Percentiles rank a stretch among this genome's conserved stretches.
phyloP scores from a whole-genome alignment of 164 flowering plant genomes.

The Chimonanthus praecox region DNA sequence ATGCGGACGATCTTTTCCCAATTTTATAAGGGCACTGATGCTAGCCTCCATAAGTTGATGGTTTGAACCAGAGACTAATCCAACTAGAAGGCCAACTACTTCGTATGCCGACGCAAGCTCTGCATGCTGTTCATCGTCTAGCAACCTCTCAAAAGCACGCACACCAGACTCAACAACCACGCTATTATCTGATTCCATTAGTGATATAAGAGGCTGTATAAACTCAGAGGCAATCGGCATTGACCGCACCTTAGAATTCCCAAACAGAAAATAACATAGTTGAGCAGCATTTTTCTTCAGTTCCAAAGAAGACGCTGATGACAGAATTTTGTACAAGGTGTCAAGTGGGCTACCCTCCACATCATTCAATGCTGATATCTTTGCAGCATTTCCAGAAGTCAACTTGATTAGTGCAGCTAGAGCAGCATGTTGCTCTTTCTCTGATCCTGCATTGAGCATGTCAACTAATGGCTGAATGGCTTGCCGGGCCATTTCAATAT shows the following conservation, averaged over 20 bases:
- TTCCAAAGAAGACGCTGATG: constrained; percentile 48
- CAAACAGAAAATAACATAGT: constrained; percentile 56
- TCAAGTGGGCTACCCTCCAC: constrained; percentile 62
- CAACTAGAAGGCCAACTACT: constrained; percentile 60
- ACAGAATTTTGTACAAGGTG: constrained; percentile 46
- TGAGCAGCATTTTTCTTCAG: constrained; percentile 66
- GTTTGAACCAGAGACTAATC: constrained; percentile 58
- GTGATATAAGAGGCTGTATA: constrained; percentile 53
- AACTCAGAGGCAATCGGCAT: constrained; percentile 55
- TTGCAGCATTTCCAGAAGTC: constrained; percentile 45
- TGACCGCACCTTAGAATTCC: constrained; percentile 43
- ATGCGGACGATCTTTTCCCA: constrained; percentile 77
- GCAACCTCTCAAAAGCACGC: constrained; percentile 68
- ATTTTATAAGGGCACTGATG: constrained; percentile 59
- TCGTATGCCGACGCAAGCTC: constrained; percentile 57
- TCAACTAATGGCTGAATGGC: constrained; percentile 73
- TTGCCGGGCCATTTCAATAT: constrained; percentile 60
- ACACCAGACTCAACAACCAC: constrained; percentile 55
- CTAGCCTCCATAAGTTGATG: constrained; percentile 54
- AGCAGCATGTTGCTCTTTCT: constrained; percentile 65
- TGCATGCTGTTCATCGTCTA: constrained; percentile 69
- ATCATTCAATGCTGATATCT: constrained; percentile 40
- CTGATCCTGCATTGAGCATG: constrained; percentile 65
- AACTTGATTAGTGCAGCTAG: constrained; percentile 59
- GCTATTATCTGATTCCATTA: constrained; percentile 49